phyloP scores from a whole-genome alignment of 768 basidiomycete genomes.

The Mycena haematopus region DNA sequence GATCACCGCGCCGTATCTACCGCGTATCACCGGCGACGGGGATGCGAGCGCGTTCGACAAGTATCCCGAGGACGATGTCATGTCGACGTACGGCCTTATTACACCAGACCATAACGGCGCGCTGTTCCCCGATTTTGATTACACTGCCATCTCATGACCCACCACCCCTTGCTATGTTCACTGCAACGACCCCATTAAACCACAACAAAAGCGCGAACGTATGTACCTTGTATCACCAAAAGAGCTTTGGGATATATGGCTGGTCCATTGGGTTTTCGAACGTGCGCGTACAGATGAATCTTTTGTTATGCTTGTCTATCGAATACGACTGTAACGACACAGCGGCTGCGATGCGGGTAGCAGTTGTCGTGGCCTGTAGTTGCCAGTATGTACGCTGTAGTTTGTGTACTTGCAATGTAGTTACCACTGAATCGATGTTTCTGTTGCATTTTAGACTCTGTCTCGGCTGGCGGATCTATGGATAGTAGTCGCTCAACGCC shows the following conservation, averaged over 20 bases:
- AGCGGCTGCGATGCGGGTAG: not conserved
- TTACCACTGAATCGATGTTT: not conserved
- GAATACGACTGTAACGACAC: not conserved
- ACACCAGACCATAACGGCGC: conserved; percentile 66
- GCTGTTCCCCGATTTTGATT: conserved; percentile 68
- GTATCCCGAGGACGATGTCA: conserved; percentile 78
- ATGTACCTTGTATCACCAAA: conserved; percentile 24
- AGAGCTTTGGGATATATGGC: conserved; percentile 32
- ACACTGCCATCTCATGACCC: conserved; percentile 45
- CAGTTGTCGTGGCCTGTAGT: not conserved
- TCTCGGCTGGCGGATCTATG: too few species aligned
- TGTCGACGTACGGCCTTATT: conserved; percentile 62
- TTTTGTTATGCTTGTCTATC: conserved; percentile 13
- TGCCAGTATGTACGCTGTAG: not conserved
- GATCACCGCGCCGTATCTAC: conserved; percentile 95
- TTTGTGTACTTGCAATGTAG: not conserved
- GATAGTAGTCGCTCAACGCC: not conserved
- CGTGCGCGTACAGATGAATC: conserved; percentile 6
- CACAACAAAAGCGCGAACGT: conserved; percentile 16
- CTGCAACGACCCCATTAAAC: not conserved
- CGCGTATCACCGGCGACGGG: conserved; percentile 89
- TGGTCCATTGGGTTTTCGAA: conserved; percentile 20
- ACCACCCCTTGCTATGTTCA: not conserved
- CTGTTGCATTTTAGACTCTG: too few species aligned
- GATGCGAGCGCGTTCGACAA: conserved; percentile 94